These are phyloP conservation scores for Coemansia aciculifera DNA, from an alignment of 192 early-diverging fungal genomes.

Conservation along the genomic window DNA sequence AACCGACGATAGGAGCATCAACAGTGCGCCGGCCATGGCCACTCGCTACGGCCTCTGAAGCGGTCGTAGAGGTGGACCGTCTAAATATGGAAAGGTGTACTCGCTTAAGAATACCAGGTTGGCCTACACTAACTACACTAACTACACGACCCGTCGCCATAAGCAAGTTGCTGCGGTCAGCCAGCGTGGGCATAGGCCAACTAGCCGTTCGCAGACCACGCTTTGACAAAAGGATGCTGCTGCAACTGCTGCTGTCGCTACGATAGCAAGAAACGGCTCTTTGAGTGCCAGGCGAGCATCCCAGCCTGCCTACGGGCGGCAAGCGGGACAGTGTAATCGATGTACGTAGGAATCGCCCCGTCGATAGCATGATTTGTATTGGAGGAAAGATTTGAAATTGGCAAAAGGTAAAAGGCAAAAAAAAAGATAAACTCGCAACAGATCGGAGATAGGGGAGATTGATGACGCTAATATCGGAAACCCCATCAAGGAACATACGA, in stretches of 20 bases:
- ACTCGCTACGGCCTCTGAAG: background rate
- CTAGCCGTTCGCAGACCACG: background rate
- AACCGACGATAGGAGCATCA: slow-evolving; percentile 73
- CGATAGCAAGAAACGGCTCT: background rate
- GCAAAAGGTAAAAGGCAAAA: background rate
- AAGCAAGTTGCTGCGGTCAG: background rate
- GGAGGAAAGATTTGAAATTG: background rate
- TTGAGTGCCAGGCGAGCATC: background rate
- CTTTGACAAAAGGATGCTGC: background rate
- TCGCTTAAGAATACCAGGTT: background rate
- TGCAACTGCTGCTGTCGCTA: background rate
- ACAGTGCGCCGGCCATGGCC: slow-evolving; percentile 15
- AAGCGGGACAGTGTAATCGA: background rate
- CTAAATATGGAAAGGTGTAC: background rate
- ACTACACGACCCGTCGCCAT: background rate
- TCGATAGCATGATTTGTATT: background rate
- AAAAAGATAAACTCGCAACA: background rate
- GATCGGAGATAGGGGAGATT: background rate
- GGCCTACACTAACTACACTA: background rate
- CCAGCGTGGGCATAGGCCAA: background rate
- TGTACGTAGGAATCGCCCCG: background rate
- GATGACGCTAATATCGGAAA: background rate
- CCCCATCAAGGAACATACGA: background rate
- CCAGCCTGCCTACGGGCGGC: background rate
- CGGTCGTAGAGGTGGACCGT: background rate